Evolutionary conservation across 225 moss, liverwort and hornwort genomes (phyloP).

Genomic region (Polytrichum commune): DNA sequence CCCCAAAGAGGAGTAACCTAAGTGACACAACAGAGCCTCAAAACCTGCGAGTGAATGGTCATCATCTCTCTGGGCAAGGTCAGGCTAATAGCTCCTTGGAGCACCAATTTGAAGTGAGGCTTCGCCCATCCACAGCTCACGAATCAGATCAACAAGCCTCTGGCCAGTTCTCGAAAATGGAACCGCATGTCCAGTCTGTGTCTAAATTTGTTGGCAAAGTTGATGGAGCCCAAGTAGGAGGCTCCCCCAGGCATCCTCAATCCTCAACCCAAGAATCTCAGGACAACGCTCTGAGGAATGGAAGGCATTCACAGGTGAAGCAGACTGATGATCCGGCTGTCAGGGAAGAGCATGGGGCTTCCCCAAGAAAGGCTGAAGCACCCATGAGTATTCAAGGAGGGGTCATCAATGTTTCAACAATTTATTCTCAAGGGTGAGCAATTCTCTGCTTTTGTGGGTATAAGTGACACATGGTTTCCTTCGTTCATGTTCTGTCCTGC

Average conservation of each 20-base stretch:
- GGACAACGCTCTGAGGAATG: conserved; percentile 16
- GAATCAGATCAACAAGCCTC: conserved; percentile 30
- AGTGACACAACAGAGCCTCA: conserved; percentile 32
- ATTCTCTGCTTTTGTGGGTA: too few species aligned
- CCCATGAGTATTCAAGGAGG: conserved; percentile 66
- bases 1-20: conserved; percentile 28
- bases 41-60: conserved; percentile 29
- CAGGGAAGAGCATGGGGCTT: conserved; percentile 37
- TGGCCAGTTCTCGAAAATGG: conserved; percentile 29
- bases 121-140: conserved; percentile 29
- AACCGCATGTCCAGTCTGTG: conserved; percentile 18
- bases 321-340: conserved; percentile 22
- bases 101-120: conserved; percentile 54
- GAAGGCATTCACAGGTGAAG: conserved; percentile 24
- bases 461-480: too few species aligned
- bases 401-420: conserved; percentile 73
- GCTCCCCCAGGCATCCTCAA: conserved; percentile 19
- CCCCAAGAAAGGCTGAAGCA: conserved; percentile 28
- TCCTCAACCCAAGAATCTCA: conserved; percentile 11
- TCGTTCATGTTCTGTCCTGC: too few species aligned
- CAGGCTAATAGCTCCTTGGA: conserved; percentile 27
- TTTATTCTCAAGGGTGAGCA: conserved; percentile 72
- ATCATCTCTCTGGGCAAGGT: conserved; percentile 12
- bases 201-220: conserved; percentile 9
- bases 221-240: conserved; percentile 17